Base-by-base conservation (phyloP, 306 rosid species). In the Quercus variabilis region DNA sequence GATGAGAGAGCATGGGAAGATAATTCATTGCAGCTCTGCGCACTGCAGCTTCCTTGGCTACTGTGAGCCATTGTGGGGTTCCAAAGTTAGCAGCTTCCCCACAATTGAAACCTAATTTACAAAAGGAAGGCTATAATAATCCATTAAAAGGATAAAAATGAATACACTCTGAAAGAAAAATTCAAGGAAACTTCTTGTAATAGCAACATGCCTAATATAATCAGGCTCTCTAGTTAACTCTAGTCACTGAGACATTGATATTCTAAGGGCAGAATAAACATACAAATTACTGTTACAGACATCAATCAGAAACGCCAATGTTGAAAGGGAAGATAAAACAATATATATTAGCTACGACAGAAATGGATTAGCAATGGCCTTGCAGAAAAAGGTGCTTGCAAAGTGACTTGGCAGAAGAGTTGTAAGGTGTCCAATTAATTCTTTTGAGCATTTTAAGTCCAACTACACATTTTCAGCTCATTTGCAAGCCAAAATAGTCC, bases 81-180 rank as follows among this genome's bases (percentile, higher is more conserved):
- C 94, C 99, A 78, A 95, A 93, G 85, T 95, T 95, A 82, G 99
- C 99, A 85, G 99, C 99, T 85, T 95, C 99, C 80, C 99, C 99
- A 78, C 99, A 95, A 83, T 89, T 95, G 83, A 95, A 95, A 80
- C 99, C 99, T 95, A 82, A 21, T 77, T 77, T 73, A 76, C 76
- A 76, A 35, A 83, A 73, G 25, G 26, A 31, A 71, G 3, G 67
- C 26, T 79, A 31, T 52, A 52, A 74, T 11, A 64, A 55, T 33
- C 73, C 19, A 69, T 46, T 68, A 56, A 77, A 74, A 71, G 63
- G 76, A 59, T 76, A 38, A 85, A 43, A 63, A 67, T 18, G 43
- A 33, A 35, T 67, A 17, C 10, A 33, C 19, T 8, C n/a, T 9
- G n/a, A 31, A 67, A 67, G 14, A 67, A 67, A 64, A 20, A 28